These are phyloP conservation scores for Olyra latifolia DNA, from an alignment of 176 grass and related monocot species.

Conservation along the genomic window DNA sequence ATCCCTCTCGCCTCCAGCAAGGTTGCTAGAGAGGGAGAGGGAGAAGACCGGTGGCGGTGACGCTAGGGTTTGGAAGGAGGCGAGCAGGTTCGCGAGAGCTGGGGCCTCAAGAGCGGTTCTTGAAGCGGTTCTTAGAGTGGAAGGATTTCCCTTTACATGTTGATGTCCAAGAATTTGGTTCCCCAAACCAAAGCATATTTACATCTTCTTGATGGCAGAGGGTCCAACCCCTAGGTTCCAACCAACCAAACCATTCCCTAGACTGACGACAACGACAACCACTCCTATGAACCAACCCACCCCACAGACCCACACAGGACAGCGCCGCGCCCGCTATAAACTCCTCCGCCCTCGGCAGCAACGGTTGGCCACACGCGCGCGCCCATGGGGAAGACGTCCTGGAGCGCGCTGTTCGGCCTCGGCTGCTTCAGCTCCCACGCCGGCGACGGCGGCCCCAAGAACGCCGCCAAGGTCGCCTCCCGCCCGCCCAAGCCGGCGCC, in stretches of 20 bases:
- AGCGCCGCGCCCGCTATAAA: neutral
- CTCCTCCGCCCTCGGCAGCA: neutral
- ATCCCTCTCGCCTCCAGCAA: too few relatives aligned
- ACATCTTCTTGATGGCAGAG: too few relatives aligned
- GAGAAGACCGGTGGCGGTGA: too few relatives aligned
- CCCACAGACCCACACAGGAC: neutral
- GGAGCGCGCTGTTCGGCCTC: constrained; percentile 36
- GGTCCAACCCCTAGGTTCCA: too few relatives aligned
- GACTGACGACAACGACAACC: neutral
- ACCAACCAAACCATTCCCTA: neutral
- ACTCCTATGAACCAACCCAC: constrained; percentile 7
- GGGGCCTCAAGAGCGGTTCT: too few relatives aligned
- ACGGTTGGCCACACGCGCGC: neutral
- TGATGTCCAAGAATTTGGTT: too few relatives aligned
- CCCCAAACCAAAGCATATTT: too few relatives aligned
- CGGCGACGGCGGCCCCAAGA: neutral
- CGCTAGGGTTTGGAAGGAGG: too few relatives aligned
- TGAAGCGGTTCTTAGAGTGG: too few relatives aligned
- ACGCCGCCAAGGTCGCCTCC: constrained; percentile 9
- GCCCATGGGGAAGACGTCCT: constrained; percentile 42
- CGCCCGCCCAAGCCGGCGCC: constrained; percentile 15
- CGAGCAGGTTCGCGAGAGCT: too few relatives aligned
- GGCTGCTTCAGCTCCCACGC: constrained; percentile 41
- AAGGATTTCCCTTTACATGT: too few relatives aligned
- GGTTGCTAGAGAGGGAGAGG: too few relatives aligned